These are phyloP conservation scores for Eucalyptus erythrocorys DNA, from an alignment of 345 rosid species.

Conservation along the genomic window DNA sequence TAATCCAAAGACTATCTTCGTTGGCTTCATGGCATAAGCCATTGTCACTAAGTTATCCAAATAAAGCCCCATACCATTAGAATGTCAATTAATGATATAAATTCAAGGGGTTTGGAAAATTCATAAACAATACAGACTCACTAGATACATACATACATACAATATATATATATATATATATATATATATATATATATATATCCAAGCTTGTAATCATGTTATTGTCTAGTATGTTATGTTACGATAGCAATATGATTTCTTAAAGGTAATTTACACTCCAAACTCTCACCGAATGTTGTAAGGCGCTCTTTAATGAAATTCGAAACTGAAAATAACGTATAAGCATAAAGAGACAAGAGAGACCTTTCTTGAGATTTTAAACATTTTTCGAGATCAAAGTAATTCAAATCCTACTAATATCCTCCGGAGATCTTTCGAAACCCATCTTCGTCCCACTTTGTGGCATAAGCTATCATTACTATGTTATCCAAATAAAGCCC, in stretches of 20 bases:
- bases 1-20: slow-evolving; percentile 1
- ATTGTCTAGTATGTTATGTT: neutral
- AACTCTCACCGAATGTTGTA: neutral
- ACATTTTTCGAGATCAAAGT: neutral
- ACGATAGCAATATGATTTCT: neutral
- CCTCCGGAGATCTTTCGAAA: neutral
- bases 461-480: neutral
- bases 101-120: neutral
- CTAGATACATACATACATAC: too few relatives aligned
- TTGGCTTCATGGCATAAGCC: slow-evolving; percentile 1
- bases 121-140: neutral
- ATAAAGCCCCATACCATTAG: neutral
- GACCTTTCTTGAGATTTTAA: neutral
- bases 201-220: neutral
- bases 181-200: too few relatives aligned
- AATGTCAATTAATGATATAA: neutral
- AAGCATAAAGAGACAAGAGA: neutral
- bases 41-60: neutral
- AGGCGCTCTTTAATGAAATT: neutral
- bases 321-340: neutral
- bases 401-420: neutral
- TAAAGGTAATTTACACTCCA: neutral
- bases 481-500: neutral
- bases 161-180: too few relatives aligned
- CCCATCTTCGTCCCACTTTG: neutral